A percentile compares a stretch with the other conserved stretches of the same genome.
Evolutionary conservation across 306 rosid species (phyloP).

Genomic region (Vachellia collinsii): DNA sequence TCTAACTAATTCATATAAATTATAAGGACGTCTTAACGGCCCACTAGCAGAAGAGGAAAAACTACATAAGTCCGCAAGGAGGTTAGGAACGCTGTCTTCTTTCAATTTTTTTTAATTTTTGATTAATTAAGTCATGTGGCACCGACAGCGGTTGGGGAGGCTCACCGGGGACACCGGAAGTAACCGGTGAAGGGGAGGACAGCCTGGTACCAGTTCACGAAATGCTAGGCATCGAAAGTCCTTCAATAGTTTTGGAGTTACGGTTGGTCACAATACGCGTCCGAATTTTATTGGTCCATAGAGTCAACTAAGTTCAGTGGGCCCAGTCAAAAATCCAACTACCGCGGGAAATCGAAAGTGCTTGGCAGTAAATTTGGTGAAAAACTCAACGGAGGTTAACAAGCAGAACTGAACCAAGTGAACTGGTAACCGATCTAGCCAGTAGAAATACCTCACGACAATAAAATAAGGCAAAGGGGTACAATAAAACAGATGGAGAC

Average conservation of each 20-base stretch:
- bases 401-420: not conserved
- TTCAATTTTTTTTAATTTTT: not conserved
- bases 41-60: not conserved
- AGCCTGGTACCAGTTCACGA: slow-evolving; percentile 42
- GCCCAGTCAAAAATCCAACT: not conserved
- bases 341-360: not conserved
- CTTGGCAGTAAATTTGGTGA: not conserved
- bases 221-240: not conserved
- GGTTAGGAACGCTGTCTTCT: not conserved
- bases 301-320: slow-evolving; percentile 7
- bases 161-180: slow-evolving; percentile 36
- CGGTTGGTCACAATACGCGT: not conserved
- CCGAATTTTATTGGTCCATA: not conserved
- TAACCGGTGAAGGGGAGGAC: slow-evolving; percentile 38
- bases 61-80: not conserved
- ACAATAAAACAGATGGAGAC: slow-evolving; percentile 26
- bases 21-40: slow-evolving; percentile 4
- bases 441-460: slow-evolving; percentile 22
- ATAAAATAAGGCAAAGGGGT: slow-evolving; percentile 12
- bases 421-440: slow-evolving; percentile 44
- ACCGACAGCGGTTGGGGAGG: slow-evolving; percentile 48
- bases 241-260: not conserved
- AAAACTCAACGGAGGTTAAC: not conserved
- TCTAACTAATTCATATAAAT: not conserved
- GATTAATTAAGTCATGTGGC: slow-evolving; percentile 34